phyloP scores from a whole-genome alignment of 106 monocot genomes.

The Ottelia alismoides region DNA sequence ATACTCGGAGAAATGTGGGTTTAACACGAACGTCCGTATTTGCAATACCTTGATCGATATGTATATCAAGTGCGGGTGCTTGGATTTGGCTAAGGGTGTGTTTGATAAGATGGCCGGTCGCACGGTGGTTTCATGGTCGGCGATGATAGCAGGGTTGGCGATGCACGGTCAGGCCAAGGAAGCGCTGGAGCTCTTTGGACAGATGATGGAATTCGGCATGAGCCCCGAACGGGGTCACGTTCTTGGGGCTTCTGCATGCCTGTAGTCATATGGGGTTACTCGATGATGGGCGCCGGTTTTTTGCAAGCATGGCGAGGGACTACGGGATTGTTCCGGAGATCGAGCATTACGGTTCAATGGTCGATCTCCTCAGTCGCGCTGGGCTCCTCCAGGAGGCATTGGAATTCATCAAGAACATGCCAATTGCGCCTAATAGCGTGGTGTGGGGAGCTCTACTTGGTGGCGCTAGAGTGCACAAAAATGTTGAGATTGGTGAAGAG shows the following conservation, averaged over 20 bases:
- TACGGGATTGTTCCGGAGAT: conserved; percentile 37
- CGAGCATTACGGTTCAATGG: conserved; percentile 77
- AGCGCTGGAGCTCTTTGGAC: conserved; percentile 37
- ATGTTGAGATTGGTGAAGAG: conserved; percentile 38
- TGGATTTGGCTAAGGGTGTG: conserved; percentile 20
- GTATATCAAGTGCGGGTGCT: conserved; percentile 65
- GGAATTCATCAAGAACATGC: conserved; percentile 45
- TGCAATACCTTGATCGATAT: conserved; percentile 52
- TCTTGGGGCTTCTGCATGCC: conserved; percentile 55
- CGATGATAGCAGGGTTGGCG: conserved; percentile 46
- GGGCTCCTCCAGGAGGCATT: conserved; percentile 44
- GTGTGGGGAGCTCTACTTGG: conserved; percentile 74
- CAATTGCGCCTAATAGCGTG: conserved; percentile 32
- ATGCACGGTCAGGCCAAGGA: conserved; percentile 44
- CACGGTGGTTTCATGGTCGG: conserved; percentile 41
- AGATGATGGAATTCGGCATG: conserved; percentile 26
- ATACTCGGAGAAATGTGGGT: conserved; percentile 16
- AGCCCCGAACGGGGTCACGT: conserved; percentile 46
- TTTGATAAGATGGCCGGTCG: conserved; percentile 36
- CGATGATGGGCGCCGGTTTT: conserved; percentile 34
- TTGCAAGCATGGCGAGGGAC: conserved; percentile 25
- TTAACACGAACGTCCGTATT: conserved; percentile 27
- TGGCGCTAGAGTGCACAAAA: conserved; percentile 44
- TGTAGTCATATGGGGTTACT: conserved; percentile 65
- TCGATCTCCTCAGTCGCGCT: conserved; percentile 59